Evolutionary conservation across 106 monocot species (phyloP).

Genomic region (Chionographis japonica): DNA sequence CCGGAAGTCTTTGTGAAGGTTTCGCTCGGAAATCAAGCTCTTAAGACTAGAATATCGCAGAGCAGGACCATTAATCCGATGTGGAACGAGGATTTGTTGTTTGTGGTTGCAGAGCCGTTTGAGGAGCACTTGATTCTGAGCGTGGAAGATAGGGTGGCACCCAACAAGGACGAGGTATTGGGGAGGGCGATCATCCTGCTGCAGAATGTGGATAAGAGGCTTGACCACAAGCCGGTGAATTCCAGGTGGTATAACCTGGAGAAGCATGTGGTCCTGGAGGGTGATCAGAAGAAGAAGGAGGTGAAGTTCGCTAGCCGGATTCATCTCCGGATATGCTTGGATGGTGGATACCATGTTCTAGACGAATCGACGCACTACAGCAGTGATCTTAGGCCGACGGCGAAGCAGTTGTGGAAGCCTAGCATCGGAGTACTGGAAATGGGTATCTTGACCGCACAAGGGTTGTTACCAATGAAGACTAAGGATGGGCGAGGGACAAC

Average conservation of each 20-base stretch:
- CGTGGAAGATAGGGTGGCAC: conserved; percentile 30
- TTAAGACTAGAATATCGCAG: conserved; percentile 10
- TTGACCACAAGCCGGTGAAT: no score
- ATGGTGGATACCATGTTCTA: conserved; percentile 6
- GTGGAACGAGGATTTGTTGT: conserved; percentile 46
- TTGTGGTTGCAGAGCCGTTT: conserved; percentile 45
- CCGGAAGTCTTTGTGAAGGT: conserved; percentile 33
- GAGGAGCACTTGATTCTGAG: conserved; percentile 31
- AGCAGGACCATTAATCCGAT: conserved; percentile 16
- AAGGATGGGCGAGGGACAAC: neutral
- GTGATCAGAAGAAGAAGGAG: no score
- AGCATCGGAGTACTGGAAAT: conserved; percentile 6
- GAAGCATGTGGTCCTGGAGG: no score
- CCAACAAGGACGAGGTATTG: conserved; percentile 21
- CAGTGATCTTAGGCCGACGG: conserved; percentile 5
- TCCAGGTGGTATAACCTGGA: no score
- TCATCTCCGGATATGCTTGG: conserved; percentile 5
- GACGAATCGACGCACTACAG: conserved; percentile 9
- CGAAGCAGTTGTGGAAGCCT: conserved; percentile 4
- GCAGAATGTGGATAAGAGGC: no score
- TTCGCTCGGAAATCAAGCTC: conserved; percentile 28
- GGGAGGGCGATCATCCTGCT: neutral
- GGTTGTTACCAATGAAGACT: conserved; percentile 2
- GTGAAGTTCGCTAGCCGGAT: neutral
- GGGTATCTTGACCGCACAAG: neutral